Base-by-base conservation (phyloP, 352 stramenopile species). In the Phytopythium mirpurense region DNA sequence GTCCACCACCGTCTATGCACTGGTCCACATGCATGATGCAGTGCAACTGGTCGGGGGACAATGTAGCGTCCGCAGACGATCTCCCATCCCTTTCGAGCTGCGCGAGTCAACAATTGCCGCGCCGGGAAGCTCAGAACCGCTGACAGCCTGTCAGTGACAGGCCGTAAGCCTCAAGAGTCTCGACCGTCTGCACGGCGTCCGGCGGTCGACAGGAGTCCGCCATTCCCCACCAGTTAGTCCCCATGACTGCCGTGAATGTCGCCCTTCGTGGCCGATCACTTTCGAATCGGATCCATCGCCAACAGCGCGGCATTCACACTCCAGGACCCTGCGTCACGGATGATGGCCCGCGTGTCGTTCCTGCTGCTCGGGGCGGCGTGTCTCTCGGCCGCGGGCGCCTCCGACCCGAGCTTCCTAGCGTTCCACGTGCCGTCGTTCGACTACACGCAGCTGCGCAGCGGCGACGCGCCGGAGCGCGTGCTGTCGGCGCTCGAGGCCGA, bases 341-440 rank as follows among this genome's bases (percentile, higher is more conserved):
- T 9, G 10, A 44, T 44, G 38, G 10, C 8, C 14, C 38, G 19
- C 38, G 26, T 44, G 38, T 27, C 38, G 19, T 7, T 44, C 38
- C 11, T 44, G 19, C 8, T 44, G 38, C 38, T 19, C 3, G 6
- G 7, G 38, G 38, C n/a, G 38, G 19, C 38, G 38, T 26, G 38
- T 19, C 38, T 44, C 11, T 10, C 11, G 19, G 19, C 14, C 19
- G 38, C 38, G 10, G 2, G 38, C 38, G 38, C 38, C n/a, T 26
- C 38, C 38, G 18, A 8, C 15, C 38, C 38, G 38, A 18, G 1
- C 19, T 3, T 44, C 24, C 65, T 62, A 23, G 57, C 59, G 24
- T 74, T 74, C 51, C 26, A 61, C 18, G 60, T 75, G 2, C 66
- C 69, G 14, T 60, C 66, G 2, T 75, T 74, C 43, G 60, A 78